Evolutionary conservation across 345 rosid genomes (phyloP).

Genomic region (Brassica incana): DNA sequence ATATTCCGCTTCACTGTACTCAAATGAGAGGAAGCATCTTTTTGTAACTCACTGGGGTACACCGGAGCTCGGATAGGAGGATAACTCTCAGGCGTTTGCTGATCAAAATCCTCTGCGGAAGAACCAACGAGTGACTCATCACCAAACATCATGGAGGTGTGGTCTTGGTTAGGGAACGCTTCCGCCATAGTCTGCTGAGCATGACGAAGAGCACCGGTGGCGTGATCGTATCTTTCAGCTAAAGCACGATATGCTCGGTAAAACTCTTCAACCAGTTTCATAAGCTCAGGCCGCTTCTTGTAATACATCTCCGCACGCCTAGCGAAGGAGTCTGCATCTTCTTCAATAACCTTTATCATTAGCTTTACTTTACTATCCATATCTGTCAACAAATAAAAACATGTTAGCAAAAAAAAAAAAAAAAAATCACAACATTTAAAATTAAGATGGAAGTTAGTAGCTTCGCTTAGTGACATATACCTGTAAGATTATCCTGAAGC

Average conservation of each 20-base stretch:
- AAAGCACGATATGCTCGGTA: slow-evolving; percentile 96
- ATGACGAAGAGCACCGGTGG: slow-evolving; percentile 87
- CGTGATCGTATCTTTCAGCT: slow-evolving; percentile 98
- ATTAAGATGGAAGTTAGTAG: background rate
- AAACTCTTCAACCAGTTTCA: slow-evolving; percentile 98
- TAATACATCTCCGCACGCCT: slow-evolving; percentile 99
- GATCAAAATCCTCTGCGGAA: slow-evolving; percentile 51
- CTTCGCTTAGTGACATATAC: slow-evolving; percentile 38
- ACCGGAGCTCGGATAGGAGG: slow-evolving; percentile 48
- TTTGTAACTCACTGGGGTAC: slow-evolving; percentile 60
- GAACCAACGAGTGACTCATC: slow-evolving; percentile 63
- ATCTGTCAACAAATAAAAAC: slow-evolving; percentile 47
- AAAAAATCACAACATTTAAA: background rate
- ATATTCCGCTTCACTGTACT: slow-evolving; percentile 56
- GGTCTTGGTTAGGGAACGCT: slow-evolving; percentile 92
- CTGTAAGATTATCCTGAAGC: slow-evolving; percentile 96
- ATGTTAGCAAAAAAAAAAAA: background rate
- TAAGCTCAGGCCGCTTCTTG: slow-evolving; percentile 93
- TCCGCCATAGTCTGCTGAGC: slow-evolving; percentile 92
- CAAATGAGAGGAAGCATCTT: slow-evolving; percentile 54
- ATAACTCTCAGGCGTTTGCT: slow-evolving; percentile 72
- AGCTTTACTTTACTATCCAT: slow-evolving; percentile 94
- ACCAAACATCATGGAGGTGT: slow-evolving; percentile 40
- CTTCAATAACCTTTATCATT: slow-evolving; percentile 96
- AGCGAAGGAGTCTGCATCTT: slow-evolving; percentile 99